Base-by-base conservation (phyloP, 495 filamentous ascomycete species). In the Cercophora samala region DNA sequence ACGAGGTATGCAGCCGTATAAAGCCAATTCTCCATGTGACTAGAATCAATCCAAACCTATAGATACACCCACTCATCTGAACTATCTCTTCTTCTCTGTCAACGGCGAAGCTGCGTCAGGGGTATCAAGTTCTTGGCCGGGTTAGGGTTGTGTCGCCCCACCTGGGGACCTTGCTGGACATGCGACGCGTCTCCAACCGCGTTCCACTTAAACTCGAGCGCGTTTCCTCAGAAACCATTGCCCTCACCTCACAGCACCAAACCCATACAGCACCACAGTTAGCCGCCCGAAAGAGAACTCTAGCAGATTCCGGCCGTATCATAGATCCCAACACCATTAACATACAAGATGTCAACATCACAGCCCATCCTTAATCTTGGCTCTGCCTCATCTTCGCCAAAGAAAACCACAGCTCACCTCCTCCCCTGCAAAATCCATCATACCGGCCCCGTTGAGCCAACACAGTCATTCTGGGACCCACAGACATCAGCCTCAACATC, bases 341-440 rank as follows among this genome's bases (percentile, higher is more conserved):
- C 0, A 63, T 11, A 21, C 21, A 68, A 37, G 64, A 79, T 78
- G 76, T 13, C 8, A 21, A 62, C 32, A 62, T 25, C 72, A 1
- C 71, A 69, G 23, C 72, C 74, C 52, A 73, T 78, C 19, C 75
- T 75, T 51, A 37, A 55, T 2, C 55, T 78, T 5, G 23, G 66
- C 15, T 68, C 67, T 13, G 32, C 68, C 9, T 62, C 65, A 6
- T 59, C 65, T n/a, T 24, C 68, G 18, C n/a, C 54, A 17, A 37
- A 63, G 18, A 84, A 84, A 70, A 84, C 83, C 65, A 89, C 83
- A 2, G 89, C 92, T 0, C 90, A 98, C 76, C 79, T 98, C 53
- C 85, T 98, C 21, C 94, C 94, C 6, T 97, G 93, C 72, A 84
- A 85, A 63, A 87, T 98, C 70, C 84, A 94, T 70, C 88, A 96